Evolutionary conservation across 139 green algal genomes (phyloP).

Genomic region (Mesotaenium endlicherianum): DNA sequence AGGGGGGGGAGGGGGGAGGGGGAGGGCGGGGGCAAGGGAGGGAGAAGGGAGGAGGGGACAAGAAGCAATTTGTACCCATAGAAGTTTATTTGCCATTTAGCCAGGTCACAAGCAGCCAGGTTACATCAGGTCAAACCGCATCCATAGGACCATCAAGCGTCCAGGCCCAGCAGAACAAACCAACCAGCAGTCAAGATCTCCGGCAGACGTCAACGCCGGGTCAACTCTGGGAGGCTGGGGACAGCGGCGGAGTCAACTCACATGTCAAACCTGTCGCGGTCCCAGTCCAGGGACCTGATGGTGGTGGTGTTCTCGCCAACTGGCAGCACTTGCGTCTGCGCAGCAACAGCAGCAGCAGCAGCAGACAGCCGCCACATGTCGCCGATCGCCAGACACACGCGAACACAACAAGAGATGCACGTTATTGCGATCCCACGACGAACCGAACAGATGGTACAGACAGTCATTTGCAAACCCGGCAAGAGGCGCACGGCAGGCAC

Average conservation of each 20-base stretch:
- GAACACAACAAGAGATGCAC: background rate
- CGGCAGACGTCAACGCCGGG: too few species aligned
- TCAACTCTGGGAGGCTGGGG: too few species aligned
- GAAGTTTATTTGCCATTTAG: too few species aligned
- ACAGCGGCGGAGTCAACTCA: conserved; percentile 24
- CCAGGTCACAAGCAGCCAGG: too few species aligned
- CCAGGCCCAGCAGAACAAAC: too few species aligned
- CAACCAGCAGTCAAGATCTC: too few species aligned
- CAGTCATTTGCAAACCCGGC: background rate
- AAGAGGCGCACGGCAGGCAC: background rate
- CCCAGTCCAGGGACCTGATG: conserved; percentile 92
- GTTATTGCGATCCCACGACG: background rate
- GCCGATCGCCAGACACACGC: background rate
- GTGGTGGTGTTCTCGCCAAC: conserved; percentile 78
- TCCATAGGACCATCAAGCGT: too few species aligned
- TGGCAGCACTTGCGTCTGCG: conserved; percentile 69
- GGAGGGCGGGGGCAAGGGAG: background rate
- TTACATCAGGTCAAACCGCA: too few species aligned
- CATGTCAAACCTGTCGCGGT: conserved; percentile 95
- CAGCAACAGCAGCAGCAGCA: background rate
- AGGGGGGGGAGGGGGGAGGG: background rate
- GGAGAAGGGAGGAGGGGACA: background rate
- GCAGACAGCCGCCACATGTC: background rate
- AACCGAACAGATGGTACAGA: background rate
- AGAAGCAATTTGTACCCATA: background rate